Conservation (phyloP, 2,329 filamentous ascomycete species). For the Hawksworthiomyces lignivorus region DNA sequence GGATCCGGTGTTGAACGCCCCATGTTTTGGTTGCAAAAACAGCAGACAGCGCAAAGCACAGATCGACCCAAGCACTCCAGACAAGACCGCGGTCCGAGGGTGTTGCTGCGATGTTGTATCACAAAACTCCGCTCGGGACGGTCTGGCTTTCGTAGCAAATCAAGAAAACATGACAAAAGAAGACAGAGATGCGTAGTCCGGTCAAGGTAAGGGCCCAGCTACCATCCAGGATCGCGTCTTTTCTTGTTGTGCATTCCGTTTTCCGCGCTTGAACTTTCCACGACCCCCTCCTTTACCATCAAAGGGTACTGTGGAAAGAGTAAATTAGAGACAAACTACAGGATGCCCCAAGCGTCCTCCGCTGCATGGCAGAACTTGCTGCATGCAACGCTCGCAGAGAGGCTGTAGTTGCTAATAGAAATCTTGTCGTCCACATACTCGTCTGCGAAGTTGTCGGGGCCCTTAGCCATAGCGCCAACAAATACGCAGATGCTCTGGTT, state of each 20-base stretch:
- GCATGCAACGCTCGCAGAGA: slow-evolving; percentile 95
- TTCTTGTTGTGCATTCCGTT: background rate
- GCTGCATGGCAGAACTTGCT: slow-evolving; percentile 99
- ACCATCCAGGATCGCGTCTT: too few species aligned
- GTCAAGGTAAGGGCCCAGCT: background rate
- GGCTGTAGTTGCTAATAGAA: slow-evolving; percentile 94
- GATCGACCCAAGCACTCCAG: slow-evolving; percentile 51
- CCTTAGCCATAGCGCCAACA: slow-evolving; percentile 97
- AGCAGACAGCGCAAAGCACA: slow-evolving; percentile 62
- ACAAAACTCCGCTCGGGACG: slow-evolving; percentile 35
- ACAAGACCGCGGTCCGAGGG: slow-evolving; percentile 27
- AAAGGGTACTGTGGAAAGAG: too few species aligned
- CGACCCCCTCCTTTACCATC: background rate
- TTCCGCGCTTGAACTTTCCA: background rate
- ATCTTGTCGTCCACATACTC: slow-evolving; percentile 94
- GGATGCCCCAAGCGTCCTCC: slow-evolving; percentile 90
- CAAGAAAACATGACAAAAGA: background rate
- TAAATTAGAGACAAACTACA: slow-evolving; percentile 49
- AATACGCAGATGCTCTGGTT: slow-evolving; percentile 97
- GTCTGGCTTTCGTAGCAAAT: slow-evolving; percentile 12
- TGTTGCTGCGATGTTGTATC: slow-evolving; percentile 66
- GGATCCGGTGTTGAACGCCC: slow-evolving; percentile 70
- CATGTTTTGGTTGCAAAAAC: slow-evolving; percentile 82
- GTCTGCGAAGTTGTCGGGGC: slow-evolving; percentile 90
- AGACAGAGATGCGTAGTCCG: background rate